Percentiles rank a stretch among this genome's conserved stretches.
Evolutionary conservation across 2,329 filamentous ascomycete genomes (phyloP).

Genomic region (Ophiocordyceps unilateralis): DNA sequence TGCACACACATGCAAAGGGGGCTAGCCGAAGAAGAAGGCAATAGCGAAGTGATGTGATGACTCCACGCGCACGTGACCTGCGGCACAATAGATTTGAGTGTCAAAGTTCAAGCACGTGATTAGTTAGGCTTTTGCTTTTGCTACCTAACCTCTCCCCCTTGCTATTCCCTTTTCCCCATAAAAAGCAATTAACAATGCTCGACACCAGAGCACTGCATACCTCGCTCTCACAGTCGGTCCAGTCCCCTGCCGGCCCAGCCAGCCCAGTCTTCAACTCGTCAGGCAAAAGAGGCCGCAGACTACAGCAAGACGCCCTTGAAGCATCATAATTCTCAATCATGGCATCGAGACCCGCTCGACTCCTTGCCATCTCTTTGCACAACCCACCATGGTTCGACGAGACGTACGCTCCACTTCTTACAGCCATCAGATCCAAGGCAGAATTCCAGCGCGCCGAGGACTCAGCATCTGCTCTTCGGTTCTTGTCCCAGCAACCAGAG

Average conservation of each 20-base stretch:
- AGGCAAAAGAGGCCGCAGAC: neutral
- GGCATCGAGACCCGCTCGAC: neutral
- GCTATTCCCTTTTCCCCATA: too few relatives aligned
- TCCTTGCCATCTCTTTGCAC: slow-evolving; percentile 2
- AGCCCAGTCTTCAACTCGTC: neutral
- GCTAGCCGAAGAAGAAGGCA: too few relatives aligned
- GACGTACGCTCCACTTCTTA: slow-evolving; percentile 3
- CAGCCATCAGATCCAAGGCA: slow-evolving; percentile 1
- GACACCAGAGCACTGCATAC: too few relatives aligned
- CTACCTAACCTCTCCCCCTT: too few relatives aligned
- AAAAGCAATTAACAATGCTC: too few relatives aligned
- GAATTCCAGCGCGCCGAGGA: slow-evolving; percentile 1
- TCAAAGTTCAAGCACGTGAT: too few relatives aligned
- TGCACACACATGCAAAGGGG: too few relatives aligned
- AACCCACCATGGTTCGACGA: slow-evolving; percentile 4
- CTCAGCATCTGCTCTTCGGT: neutral
- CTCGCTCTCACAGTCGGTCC: neutral
- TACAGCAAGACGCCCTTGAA: neutral
- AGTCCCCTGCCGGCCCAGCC: neutral
- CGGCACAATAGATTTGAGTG: too few relatives aligned
- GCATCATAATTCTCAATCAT: neutral
- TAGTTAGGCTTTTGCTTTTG: too few relatives aligned
- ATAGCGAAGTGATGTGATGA: too few relatives aligned
- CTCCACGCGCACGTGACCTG: too few relatives aligned
- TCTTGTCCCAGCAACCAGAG: slow-evolving; percentile 1